Percentiles rank a stretch among this genome's conserved stretches.
Conservation (phyloP, 2,329 filamentous ascomycete genomes). For the Didymella pomorum region DNA sequence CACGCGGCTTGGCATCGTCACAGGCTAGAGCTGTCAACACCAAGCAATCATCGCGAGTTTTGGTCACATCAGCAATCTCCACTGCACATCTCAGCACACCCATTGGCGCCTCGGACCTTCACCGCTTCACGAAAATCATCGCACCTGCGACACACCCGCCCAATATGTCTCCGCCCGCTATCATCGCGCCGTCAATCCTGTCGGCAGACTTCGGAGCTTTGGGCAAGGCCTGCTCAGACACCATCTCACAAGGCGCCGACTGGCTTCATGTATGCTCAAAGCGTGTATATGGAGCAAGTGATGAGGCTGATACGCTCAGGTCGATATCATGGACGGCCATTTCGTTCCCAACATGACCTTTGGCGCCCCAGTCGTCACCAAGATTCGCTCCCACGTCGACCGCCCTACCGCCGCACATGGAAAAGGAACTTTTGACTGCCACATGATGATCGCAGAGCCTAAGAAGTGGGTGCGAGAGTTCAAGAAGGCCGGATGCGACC, state of each 20-base stretch:
- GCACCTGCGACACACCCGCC: slow-evolving; percentile 26
- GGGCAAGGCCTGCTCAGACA: slow-evolving; percentile 83
- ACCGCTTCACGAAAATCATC: not conserved
- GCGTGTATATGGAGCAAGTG: slow-evolving; percentile 1
- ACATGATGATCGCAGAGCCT: slow-evolving; percentile 99
- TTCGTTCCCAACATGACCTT: slow-evolving; percentile 99
- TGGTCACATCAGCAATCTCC: slow-evolving; percentile 36
- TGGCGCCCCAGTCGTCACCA: slow-evolving; percentile 91
- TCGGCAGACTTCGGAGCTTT: slow-evolving; percentile 94
- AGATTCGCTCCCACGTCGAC: slow-evolving; percentile 87
- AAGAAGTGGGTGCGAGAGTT: slow-evolving; percentile 99
- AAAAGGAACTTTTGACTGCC: slow-evolving; percentile 96
- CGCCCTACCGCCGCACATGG: slow-evolving; percentile 73
- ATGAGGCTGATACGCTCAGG: slow-evolving; percentile 75
- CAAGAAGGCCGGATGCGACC: slow-evolving; percentile 89
- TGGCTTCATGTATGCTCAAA: slow-evolving; percentile 49
- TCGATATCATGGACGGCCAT: slow-evolving; percentile 98
- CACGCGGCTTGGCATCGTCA: slow-evolving; percentile 22
- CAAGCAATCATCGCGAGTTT: slow-evolving; percentile 42
- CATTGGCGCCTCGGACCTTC: slow-evolving; percentile 29
- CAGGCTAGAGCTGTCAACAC: slow-evolving; percentile 38
- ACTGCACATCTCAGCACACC: slow-evolving; percentile 22
- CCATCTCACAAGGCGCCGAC: slow-evolving; percentile 82
- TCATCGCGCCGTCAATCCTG: slow-evolving; percentile 98
- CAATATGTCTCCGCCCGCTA: slow-evolving; percentile 85